Percentiles rank a stretch among this genome's conserved stretches.
Evolutionary conservation across 768 basidiomycete species (phyloP).

Genomic region (Calocybe cyanea): DNA sequence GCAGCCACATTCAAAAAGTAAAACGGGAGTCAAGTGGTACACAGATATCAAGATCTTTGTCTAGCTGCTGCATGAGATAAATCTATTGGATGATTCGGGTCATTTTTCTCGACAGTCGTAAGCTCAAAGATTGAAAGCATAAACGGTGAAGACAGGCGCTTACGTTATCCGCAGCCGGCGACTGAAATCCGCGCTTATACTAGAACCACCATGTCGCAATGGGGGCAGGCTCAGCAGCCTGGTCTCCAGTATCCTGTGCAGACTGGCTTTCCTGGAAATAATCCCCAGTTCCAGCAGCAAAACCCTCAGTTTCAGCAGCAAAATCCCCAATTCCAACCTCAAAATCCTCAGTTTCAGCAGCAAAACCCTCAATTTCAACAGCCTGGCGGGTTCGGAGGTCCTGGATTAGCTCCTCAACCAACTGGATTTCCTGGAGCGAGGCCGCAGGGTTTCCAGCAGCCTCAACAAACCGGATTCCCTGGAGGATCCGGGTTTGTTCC

Average conservation of each 20-base stretch:
- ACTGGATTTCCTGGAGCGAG: slow-evolving; percentile 52
- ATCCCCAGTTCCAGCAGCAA: slow-evolving; percentile 28
- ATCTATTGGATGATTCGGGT: too few species aligned
- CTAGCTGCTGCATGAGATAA: too few species aligned
- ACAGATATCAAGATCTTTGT: too few species aligned
- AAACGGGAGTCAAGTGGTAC: too few species aligned
- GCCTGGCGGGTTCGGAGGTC: slow-evolving; percentile 28
- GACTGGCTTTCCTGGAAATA: slow-evolving; percentile 53
- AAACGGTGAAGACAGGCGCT: background rate
- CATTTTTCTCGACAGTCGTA: too few species aligned
- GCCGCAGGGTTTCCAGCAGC: slow-evolving; percentile 46
- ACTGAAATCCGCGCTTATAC: slow-evolving; percentile 17
- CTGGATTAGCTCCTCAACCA: slow-evolving; percentile 54
- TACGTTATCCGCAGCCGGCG: slow-evolving; percentile 23
- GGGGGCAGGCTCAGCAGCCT: slow-evolving; percentile 65
- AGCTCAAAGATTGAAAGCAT: too few species aligned
- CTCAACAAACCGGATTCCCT: slow-evolving; percentile 57
- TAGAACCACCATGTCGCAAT: slow-evolving; percentile 63
- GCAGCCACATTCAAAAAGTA: too few species aligned
- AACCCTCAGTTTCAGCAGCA: slow-evolving; percentile 30
- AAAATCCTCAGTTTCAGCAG: slow-evolving; percentile 21
- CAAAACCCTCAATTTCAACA: slow-evolving; percentile 30
- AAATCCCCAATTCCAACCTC: slow-evolving; percentile 24
- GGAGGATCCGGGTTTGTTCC: slow-evolving; percentile 41
- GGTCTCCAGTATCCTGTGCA: slow-evolving; percentile 74